These are phyloP conservation scores for Arctium lappa DNA, from an alignment of 129 eudicot species.

Conservation along the genomic window DNA sequence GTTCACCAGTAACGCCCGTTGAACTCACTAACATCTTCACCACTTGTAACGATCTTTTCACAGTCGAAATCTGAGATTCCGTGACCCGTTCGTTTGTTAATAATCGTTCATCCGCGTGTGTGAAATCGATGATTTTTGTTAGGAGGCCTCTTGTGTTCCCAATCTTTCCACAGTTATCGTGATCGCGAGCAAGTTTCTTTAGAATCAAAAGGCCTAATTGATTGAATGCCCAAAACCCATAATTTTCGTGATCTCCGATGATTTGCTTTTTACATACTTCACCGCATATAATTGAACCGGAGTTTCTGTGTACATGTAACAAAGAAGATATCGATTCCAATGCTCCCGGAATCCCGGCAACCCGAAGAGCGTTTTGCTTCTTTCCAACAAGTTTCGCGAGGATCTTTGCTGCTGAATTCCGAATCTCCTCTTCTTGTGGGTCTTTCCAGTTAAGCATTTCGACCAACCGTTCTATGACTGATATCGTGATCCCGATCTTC, in stretches of 20 bases:
- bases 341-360: constrained; percentile 89
- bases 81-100: constrained; percentile 43
- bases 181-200: constrained; percentile 93
- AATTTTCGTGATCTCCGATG: constrained; percentile 49
- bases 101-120: constrained; percentile 52
- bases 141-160: constrained; percentile 81
- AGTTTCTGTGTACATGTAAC: constrained; percentile 37
- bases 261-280: constrained; percentile 49
- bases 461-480: constrained; percentile 71
- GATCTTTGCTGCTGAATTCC: constrained; percentile 69
- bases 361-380: constrained; percentile 74
- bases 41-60: constrained; percentile 73
- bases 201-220: constrained; percentile 74
- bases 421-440: constrained; percentile 70
- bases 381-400: constrained; percentile 56
- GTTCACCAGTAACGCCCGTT: constrained; percentile 73
- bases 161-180: constrained; percentile 81
- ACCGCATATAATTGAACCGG: constrained; percentile 26
- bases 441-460: constrained; percentile 97
- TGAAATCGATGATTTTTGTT: constrained; percentile 69
- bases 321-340: constrained; percentile 85
- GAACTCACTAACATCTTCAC: constrained; percentile 82
- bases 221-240: constrained; percentile 69
- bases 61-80: constrained; percentile 52
- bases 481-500: constrained; percentile 64